These are phyloP conservation scores for Wickerhamomyces ciferrii DNA, from an alignment of 805 yeast genomes.

Conservation along the genomic window DNA sequence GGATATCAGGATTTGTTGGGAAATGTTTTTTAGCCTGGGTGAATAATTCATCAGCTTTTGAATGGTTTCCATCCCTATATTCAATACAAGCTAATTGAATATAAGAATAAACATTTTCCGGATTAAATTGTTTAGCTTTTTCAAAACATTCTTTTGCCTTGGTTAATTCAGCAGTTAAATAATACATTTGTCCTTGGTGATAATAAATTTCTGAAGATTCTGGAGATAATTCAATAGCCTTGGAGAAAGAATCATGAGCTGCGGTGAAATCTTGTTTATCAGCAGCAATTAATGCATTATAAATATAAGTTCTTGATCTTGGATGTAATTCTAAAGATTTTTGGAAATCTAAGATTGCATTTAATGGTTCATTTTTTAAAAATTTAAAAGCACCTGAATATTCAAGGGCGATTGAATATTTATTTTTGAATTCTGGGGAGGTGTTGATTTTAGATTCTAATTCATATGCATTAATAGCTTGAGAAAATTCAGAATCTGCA, in stretches of 20 bases:
- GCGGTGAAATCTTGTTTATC: constrained; percentile 68
- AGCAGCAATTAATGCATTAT: constrained; percentile 77
- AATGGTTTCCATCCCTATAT: constrained; percentile 64
- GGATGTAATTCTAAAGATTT: constrained; percentile 64
- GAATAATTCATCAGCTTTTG: constrained; percentile 60
- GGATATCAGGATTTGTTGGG: constrained; percentile 87
- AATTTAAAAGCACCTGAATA: constrained; percentile 79
- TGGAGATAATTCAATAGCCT: constrained; percentile 66
- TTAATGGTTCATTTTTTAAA: constrained; percentile 65
- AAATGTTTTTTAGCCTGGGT: constrained; percentile 65
- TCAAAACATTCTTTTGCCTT: constrained; percentile 72
- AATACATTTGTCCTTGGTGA: constrained; percentile 90
- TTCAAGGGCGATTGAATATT: constrained; percentile 72
- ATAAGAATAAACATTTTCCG: constrained; percentile 74
- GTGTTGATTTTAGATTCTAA: constrained; percentile 18
- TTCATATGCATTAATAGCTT: constrained; percentile 42
- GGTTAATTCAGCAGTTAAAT: constrained; percentile 68
- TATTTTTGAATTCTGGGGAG: constrained; percentile 25
- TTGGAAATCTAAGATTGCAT: constrained; percentile 60
- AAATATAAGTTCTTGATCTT: constrained; percentile 76
- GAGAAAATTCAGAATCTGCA: constrained; percentile 39
- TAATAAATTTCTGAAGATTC: constrained; percentile 79
- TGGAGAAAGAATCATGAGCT: constrained; percentile 67
- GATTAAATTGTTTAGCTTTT: constrained; percentile 70
- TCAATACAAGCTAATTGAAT: constrained; percentile 91